Conservation (phyloP, 2,329 filamentous ascomycete species). For the Pyrenophora tritici-repentis region DNA sequence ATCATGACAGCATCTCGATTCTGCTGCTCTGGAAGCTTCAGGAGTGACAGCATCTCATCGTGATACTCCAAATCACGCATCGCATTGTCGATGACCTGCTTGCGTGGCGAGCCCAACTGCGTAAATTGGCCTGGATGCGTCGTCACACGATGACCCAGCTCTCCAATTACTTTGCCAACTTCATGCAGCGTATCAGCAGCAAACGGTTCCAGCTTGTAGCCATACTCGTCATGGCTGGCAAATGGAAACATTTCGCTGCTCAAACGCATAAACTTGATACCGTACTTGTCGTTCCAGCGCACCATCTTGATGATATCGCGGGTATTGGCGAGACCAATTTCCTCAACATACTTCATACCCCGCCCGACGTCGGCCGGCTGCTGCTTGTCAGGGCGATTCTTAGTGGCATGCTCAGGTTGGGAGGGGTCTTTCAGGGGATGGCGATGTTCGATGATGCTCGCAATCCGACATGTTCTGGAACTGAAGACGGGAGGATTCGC, state of each 20-base stretch:
- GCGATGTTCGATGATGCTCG: conserved; percentile 86
- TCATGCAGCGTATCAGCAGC: conserved; percentile 77
- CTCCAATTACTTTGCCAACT: conserved; percentile 74
- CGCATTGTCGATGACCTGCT: conserved; percentile 75
- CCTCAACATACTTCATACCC: conserved; percentile 75
- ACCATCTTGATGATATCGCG: conserved; percentile 84
- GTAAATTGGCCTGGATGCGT: conserved; percentile 91
- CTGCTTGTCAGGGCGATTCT: conserved; percentile 80
- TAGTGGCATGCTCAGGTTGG: conserved; percentile 78
- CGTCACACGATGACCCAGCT: conserved; percentile 82
- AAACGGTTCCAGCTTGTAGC: conserved; percentile 83
- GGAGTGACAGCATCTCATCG: conserved; percentile 77
- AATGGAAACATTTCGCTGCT: conserved; percentile 98
- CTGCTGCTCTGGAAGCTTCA: conserved; percentile 76
- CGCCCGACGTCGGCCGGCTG: conserved; percentile 68
- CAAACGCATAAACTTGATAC: conserved; percentile 88
- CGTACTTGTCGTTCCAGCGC: conserved; percentile 88
- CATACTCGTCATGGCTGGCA: conserved; percentile 84
- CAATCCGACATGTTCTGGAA: conserved; percentile 87
- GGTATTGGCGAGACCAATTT: conserved; percentile 79
- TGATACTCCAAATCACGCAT: conserved; percentile 87
- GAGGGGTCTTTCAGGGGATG: conserved; percentile 77
- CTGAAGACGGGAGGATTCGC: conserved; percentile 85
- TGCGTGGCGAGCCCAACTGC: conserved; percentile 81
- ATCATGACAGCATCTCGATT: conserved; percentile 93